A percentile compares a stretch with the other conserved stretches of the same genome.
Evolutionary conservation across 345 rosid species (phyloP).

Genomic region (Pugionium cornutum): DNA sequence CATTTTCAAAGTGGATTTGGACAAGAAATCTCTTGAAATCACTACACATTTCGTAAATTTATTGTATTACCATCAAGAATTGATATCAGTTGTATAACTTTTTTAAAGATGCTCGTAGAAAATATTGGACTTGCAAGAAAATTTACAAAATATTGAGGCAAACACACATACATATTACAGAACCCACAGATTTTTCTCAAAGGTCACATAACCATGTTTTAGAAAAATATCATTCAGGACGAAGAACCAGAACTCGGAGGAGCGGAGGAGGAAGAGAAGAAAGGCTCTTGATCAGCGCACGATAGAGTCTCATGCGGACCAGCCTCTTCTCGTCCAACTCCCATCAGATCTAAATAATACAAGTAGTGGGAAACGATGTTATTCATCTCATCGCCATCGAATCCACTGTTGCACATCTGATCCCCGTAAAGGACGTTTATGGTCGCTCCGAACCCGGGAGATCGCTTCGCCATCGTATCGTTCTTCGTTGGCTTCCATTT

Average conservation of each 20-base stretch:
- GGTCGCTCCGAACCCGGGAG: conserved; percentile 78
- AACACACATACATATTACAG: conserved; percentile 9
- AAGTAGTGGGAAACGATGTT: conserved; percentile 68
- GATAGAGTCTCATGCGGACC: conserved; percentile 75
- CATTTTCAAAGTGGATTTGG: too few species aligned
- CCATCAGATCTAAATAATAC: conserved; percentile 78
- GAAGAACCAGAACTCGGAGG: conserved; percentile 43
- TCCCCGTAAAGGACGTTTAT: conserved; percentile 80
- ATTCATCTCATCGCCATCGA: conserved; percentile 71
- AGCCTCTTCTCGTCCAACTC: conserved; percentile 86
- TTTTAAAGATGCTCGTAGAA: too few species aligned
- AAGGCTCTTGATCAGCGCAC: conserved; percentile 73
- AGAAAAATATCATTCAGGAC: conserved; percentile 14
- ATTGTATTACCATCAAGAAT: too few species aligned
- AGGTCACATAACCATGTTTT: conserved; percentile 4
- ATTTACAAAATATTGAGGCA: conserved; percentile 4
- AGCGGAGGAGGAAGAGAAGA: conserved; percentile 45
- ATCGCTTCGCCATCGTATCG: conserved; percentile 67
- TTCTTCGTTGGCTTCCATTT: conserved; percentile 87
- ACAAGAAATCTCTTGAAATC: too few species aligned
- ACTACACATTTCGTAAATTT: too few species aligned
- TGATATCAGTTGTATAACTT: too few species aligned
- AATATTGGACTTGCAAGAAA: not conserved
- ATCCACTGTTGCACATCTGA: conserved; percentile 59
- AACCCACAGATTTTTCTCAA: conserved; percentile 5